These are phyloP conservation scores for Kodamaea alishanica DNA, from an alignment of 1,139 yeast species.

Conservation along the genomic window DNA sequence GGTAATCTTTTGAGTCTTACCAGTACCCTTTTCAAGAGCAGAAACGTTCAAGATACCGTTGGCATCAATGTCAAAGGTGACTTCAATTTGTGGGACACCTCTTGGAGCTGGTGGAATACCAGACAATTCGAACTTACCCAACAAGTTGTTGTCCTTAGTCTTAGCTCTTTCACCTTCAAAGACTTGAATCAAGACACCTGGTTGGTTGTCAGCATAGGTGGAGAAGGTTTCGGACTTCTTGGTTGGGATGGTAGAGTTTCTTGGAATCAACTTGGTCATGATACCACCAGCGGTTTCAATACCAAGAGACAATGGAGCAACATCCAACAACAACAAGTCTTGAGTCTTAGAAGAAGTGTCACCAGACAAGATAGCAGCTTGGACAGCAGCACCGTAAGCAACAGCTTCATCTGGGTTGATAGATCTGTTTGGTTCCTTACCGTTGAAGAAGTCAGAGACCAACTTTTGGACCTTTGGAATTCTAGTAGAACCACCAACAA, in stretches of 20 bases:
- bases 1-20: slow-evolving; percentile 53
- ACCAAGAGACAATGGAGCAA: slow-evolving; percentile 92
- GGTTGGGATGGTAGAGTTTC: slow-evolving; percentile 96
- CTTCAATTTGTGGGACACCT: slow-evolving; percentile 97
- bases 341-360: slow-evolving; percentile 80
- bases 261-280: slow-evolving; percentile 93
- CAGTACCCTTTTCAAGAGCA: slow-evolving; percentile 95
- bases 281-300: slow-evolving; percentile 98
- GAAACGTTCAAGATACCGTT: slow-evolving; percentile 93
- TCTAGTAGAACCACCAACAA: slow-evolving; percentile 43
- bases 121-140: slow-evolving; percentile 92
- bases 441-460: slow-evolving; percentile 39
- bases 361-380: slow-evolving; percentile 90
- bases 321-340: slow-evolving; percentile 83
- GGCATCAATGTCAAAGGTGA: slow-evolving; percentile 90
- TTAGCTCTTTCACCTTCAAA: slow-evolving; percentile 97
- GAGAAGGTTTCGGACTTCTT: slow-evolving; percentile 96
- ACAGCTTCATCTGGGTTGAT: slow-evolving; percentile 41
- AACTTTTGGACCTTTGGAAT: slow-evolving; percentile 40
- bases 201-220: slow-evolving; percentile 96
- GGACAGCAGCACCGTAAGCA: slow-evolving; percentile 53
- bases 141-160: slow-evolving; percentile 90
- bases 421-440: slow-evolving; percentile 43
- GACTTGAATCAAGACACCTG: slow-evolving; percentile 93
- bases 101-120: slow-evolving; percentile 99